A percentile compares a stretch with the other conserved stretches of the same genome.
Evolutionary conservation across 192 early-diverging fungal species (phyloP).

Genomic region (Gorgonomyces haynaldii): DNA sequence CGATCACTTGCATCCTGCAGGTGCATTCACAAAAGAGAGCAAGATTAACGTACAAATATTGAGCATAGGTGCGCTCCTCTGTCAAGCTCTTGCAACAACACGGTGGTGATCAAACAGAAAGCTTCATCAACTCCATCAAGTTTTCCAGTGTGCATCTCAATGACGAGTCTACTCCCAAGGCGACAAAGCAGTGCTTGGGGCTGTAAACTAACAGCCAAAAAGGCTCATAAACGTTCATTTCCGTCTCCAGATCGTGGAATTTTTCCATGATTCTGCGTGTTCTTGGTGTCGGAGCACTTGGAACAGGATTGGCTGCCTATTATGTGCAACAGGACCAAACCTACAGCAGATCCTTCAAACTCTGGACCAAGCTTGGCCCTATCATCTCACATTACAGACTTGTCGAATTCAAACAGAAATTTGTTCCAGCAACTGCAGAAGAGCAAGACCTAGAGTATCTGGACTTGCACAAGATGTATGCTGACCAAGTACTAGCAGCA

Average conservation of each 20-base stretch:
- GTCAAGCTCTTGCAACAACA: conserved; percentile 54
- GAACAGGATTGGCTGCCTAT: background rate
- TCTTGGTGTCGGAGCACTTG: too few species aligned
- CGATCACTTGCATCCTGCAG: conserved; percentile 74
- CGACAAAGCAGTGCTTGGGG: conserved; percentile 18
- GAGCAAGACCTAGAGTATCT: conserved; percentile 5
- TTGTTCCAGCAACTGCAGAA: background rate
- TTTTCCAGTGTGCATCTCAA: conserved; percentile 74
- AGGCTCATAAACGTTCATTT: too few species aligned
- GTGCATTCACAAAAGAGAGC: conserved; percentile 65
- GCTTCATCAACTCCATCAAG: conserved; percentile 60
- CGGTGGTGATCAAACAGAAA: conserved; percentile 40
- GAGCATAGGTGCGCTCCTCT: conserved; percentile 38
- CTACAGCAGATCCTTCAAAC: background rate
- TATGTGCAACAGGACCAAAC: background rate
- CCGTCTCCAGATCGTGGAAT: too few species aligned
- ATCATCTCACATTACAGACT: background rate
- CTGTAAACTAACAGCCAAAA: too few species aligned
- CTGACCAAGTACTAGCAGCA: conserved; percentile 5
- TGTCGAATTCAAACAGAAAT: background rate
- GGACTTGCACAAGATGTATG: conserved; percentile 10
- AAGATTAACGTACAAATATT: conserved; percentile 61
- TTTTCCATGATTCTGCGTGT: too few species aligned
- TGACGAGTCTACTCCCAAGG: conserved; percentile 63
- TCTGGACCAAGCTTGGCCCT: background rate